phyloP scores from a whole-genome alignment of 495 filamentous ascomycete genomes.

The Cercophora samala region DNA sequence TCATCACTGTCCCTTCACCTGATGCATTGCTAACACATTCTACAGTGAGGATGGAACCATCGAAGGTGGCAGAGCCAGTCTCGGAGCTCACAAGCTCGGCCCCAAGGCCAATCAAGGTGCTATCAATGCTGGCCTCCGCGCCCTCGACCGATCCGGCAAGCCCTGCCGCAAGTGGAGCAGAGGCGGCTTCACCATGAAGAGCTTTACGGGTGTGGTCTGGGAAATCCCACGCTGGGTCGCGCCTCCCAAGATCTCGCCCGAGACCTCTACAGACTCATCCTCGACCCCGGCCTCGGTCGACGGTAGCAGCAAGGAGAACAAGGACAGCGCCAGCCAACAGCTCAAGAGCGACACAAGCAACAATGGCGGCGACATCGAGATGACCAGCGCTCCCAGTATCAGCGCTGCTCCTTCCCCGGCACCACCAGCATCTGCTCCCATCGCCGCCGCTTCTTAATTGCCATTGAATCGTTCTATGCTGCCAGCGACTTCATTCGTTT shows the following conservation, averaged over 20 bases:
- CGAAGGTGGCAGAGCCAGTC: conserved; percentile 46
- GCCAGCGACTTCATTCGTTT: neutral
- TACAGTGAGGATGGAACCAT: conserved; percentile 59
- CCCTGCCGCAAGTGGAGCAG: conserved; percentile 90
- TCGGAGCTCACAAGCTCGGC: conserved; percentile 69
- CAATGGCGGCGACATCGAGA: conserved; percentile 53
- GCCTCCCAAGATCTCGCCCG: conserved; percentile 52
- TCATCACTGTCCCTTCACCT: conserved; percentile 15
- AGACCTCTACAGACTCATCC: conserved; percentile 33
- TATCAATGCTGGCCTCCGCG: conserved; percentile 93
- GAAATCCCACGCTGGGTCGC: conserved; percentile 79
- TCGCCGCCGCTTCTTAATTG: conserved; percentile 18
- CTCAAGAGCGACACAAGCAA: conserved; percentile 69
- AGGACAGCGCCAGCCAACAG: conserved; percentile 56
- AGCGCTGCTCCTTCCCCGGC: conserved; percentile 46
- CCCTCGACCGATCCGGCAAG: conserved; percentile 83
- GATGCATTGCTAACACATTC: neutral
- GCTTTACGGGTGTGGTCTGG: conserved; percentile 89
- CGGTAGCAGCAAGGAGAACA: conserved; percentile 73
- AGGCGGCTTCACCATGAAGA: conserved; percentile 78
- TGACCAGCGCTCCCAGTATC: conserved; percentile 40
- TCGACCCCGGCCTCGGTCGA: conserved; percentile 50
- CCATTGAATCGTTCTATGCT: neutral
- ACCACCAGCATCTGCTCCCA: conserved; percentile 10
- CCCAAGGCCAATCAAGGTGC: conserved; percentile 97